These are phyloP conservation scores for Trichoderma citrinoviride DNA, from an alignment of 2,329 filamentous ascomycete species.

Conservation along the genomic window DNA sequence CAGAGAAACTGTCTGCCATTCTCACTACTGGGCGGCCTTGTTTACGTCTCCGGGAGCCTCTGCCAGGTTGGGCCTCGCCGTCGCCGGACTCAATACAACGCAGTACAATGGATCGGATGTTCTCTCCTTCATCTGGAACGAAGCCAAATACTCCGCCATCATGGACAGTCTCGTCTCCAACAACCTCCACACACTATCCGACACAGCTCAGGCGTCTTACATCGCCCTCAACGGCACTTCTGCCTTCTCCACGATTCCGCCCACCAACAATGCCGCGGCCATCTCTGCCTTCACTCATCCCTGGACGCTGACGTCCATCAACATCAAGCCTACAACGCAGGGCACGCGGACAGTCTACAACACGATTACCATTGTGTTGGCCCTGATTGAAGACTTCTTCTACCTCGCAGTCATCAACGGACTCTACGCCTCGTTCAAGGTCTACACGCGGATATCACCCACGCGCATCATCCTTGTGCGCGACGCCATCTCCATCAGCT, in stretches of 20 bases:
- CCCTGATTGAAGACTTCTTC: constrained; percentile 30
- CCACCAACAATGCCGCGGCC: constrained; percentile 18
- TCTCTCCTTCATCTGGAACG: constrained; percentile 27
- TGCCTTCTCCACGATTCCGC: constrained; percentile 22
- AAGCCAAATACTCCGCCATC: constrained; percentile 24
- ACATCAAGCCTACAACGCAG: constrained; percentile 27
- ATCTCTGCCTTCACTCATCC: constrained; percentile 26
- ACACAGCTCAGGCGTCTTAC: constrained; percentile 22
- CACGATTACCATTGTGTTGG: constrained; percentile 27
- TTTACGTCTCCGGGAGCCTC: constrained; percentile 24
- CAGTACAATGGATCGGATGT: constrained; percentile 23
- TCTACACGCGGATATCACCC: constrained; percentile 22
- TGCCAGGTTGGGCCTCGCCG: constrained; percentile 19
- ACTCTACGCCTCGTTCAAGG: constrained; percentile 27
- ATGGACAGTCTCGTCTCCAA: constrained; percentile 23
- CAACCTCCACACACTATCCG: constrained; percentile 22
- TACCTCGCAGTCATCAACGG: constrained; percentile 28
- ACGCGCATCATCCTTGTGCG: constrained; percentile 24
- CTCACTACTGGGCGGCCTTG: constrained; percentile 26
- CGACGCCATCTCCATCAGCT: constrained; percentile 22
- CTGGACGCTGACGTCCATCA: constrained; percentile 26
- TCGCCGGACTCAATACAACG: constrained; percentile 15
- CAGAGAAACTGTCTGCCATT: constrained; percentile 22
- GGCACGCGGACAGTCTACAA: constrained; percentile 30
- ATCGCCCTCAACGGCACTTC: constrained; percentile 24